Evolutionary conservation across 305 asterid species (phyloP).

Genomic region (Fraxinus velutina): DNA sequence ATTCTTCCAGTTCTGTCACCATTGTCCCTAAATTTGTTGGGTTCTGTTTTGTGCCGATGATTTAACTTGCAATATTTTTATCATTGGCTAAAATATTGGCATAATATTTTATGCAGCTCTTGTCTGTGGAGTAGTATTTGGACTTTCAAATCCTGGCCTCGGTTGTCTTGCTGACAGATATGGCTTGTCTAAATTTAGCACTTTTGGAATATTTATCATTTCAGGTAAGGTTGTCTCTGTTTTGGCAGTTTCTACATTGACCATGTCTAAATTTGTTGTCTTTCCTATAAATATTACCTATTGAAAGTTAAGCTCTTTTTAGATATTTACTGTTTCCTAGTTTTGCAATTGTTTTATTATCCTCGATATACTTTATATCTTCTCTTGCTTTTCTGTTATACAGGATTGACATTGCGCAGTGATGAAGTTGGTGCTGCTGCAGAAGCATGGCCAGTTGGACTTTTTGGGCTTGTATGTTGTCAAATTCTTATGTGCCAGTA

Average conservation of each 20-base stretch:
- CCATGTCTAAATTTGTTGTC: slow-evolving; percentile 6
- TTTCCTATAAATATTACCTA: slow-evolving; percentile 33
- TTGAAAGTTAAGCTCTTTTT: slow-evolving; percentile 38
- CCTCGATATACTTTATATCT: neutral
- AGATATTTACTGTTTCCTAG: slow-evolving; percentile 24
- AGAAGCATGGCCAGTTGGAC: slow-evolving; percentile 94
- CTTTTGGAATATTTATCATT: slow-evolving; percentile 74
- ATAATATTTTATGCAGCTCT: slow-evolving; percentile 57
- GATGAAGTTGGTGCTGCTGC: slow-evolving; percentile 83
- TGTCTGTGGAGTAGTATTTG: slow-evolving; percentile 67
- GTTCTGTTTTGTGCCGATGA: slow-evolving; percentile 8
- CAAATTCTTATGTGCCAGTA: slow-evolving; percentile 22
- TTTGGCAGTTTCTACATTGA: neutral
- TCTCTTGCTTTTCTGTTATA: slow-evolving; percentile 14
- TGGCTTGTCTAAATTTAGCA: slow-evolving; percentile 68
- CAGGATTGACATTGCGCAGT: slow-evolving; percentile 76
- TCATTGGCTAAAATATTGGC: slow-evolving; percentile 14
- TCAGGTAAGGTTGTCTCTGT: slow-evolving; percentile 48
- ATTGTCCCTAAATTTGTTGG: neutral
- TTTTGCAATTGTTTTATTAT: slow-evolving; percentile 17
- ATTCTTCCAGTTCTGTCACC: neutral
- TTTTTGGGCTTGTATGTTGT: slow-evolving; percentile 74
- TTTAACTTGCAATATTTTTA: slow-evolving; percentile 8
- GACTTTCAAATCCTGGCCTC: slow-evolving; percentile 73
- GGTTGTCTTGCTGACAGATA: slow-evolving; percentile 82